These are phyloP conservation scores for Oenanthe javanica DNA, from an alignment of 140 eudicot genomes.

Conservation along the genomic window DNA sequence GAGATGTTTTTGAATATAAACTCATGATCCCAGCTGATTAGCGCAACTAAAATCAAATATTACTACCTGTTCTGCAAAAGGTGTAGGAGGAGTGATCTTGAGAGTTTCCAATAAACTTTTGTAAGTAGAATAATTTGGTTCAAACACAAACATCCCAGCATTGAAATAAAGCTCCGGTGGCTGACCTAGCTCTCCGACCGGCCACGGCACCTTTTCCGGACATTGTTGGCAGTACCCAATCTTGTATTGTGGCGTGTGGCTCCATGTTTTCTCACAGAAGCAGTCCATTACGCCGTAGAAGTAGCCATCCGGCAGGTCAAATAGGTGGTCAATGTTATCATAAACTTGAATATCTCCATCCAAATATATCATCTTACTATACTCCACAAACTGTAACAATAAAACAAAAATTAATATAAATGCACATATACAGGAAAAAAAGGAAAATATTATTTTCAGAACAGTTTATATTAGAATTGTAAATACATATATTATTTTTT, in stretches of 20 bases:
- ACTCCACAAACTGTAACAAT: constrained; percentile 38
- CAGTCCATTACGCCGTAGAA: constrained; percentile 82
- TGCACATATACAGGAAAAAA: not conserved
- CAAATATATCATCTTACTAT: constrained; percentile 66
- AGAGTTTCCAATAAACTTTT: constrained; percentile 38
- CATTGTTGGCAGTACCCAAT: constrained; percentile 79
- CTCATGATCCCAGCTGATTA: no score
- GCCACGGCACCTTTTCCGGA: constrained; percentile 62
- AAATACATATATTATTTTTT: no score
- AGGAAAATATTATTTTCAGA: no score
- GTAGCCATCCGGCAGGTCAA: constrained; percentile 59
- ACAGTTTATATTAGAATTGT: no score
- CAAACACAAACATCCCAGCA: constrained; percentile 77
- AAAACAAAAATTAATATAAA: not conserved
- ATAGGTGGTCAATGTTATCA: constrained; percentile 71
- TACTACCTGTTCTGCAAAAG: constrained; percentile 75
- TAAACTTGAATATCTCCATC: constrained; percentile 80
- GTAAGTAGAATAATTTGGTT: constrained; percentile 42
- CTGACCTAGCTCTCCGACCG: constrained; percentile 49
- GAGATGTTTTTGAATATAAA: no score
- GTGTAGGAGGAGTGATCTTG: constrained; percentile 55
- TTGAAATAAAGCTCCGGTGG: constrained; percentile 60
- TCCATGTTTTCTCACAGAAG: constrained; percentile 80
- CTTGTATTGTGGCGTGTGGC: constrained; percentile 56
- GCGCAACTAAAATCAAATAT: not conserved